Evolutionary conservation across 441 rosid species (phyloP).

Genomic region (Adansonia rubrostipa): DNA sequence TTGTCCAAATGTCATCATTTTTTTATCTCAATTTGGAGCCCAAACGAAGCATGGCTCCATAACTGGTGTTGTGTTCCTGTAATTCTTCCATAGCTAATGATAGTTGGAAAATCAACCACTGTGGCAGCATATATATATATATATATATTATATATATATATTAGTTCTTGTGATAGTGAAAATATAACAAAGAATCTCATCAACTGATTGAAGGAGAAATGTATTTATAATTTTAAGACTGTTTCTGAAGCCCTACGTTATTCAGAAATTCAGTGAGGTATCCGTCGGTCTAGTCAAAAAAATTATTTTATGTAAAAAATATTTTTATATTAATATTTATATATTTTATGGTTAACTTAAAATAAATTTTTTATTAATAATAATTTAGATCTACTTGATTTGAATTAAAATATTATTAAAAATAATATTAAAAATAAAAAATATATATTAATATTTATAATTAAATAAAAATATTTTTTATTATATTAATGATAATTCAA

Average conservation of each 20-base stretch:
- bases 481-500: no score
- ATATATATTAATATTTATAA: no score
- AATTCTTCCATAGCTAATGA: background rate
- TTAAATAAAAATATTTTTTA: no score
- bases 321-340: no score
- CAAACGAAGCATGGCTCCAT: constrained; percentile 2
- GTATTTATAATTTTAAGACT: background rate
- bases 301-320: no score
- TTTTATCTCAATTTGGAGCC: background rate
- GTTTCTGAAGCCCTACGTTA: background rate
- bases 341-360: no score
- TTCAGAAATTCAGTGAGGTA: background rate
- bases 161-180: background rate
- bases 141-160: no score
- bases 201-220: background rate
- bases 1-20: constrained; percentile 1
- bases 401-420: no score
- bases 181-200: background rate
- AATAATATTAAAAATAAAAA: no score
- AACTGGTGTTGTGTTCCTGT: background rate
- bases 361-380: no score
- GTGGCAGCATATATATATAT: background rate
- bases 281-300: background rate
- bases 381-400: no score
- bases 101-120: background rate